Conservation (phyloP, 345 rosid species). For the Triadica sebifera region DNA sequence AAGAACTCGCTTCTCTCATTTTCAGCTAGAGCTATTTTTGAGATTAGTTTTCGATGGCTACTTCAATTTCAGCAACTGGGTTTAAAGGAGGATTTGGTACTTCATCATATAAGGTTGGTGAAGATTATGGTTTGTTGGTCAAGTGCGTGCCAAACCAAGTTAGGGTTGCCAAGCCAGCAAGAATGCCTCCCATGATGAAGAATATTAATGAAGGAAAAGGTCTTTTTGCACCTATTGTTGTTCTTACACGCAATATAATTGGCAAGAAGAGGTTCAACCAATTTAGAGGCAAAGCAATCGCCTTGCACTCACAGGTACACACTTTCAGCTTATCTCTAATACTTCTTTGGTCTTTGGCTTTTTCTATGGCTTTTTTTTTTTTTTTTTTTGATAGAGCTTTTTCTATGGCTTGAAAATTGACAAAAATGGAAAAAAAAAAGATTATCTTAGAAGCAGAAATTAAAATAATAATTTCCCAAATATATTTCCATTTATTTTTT, state of each 20-base stretch:
- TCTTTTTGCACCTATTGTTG: conserved; percentile 75
- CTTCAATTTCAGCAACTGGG: conserved; percentile 52
- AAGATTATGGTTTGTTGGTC: conserved; percentile 38
- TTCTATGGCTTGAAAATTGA: too few relatives aligned
- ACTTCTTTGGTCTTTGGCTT: too few relatives aligned
- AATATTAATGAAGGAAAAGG: conserved; percentile 97
- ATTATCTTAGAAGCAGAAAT: not conserved
- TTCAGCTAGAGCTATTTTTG: too few relatives aligned
- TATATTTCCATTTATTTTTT: too few relatives aligned
- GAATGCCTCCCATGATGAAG: conserved; percentile 66
- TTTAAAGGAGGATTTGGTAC: conserved; percentile 37
- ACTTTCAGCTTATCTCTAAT: too few relatives aligned
- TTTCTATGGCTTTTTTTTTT: too few relatives aligned
- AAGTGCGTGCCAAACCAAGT: conserved; percentile 41
- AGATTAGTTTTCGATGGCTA: conserved; percentile 32
- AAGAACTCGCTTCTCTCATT: not conserved
- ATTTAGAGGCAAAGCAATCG: conserved; percentile 93
- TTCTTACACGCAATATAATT: conserved; percentile 58
- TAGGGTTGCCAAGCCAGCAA: conserved; percentile 43
- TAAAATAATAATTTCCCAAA: not conserved
- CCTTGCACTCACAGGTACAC: conserved; percentile 88
- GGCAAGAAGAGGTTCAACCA: conserved; percentile 94
- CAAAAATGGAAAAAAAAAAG: not conserved
- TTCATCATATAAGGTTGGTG: conserved; percentile 46
- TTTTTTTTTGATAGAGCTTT: too few relatives aligned